Base-by-base conservation (phyloP, 257 asterid genomes). In the Pogostemon cablin region DNA sequence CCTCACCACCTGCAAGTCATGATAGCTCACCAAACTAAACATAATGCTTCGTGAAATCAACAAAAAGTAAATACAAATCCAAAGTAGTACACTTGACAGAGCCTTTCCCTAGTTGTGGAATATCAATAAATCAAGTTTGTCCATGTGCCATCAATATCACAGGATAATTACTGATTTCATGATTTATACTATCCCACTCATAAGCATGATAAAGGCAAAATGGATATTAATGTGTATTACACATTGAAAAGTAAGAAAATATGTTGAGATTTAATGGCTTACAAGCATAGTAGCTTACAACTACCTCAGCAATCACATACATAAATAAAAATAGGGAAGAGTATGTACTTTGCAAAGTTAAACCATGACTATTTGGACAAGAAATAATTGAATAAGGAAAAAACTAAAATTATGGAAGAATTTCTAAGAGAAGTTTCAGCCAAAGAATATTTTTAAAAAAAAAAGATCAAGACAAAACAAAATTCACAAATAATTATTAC, bases 1-100 rank as follows among this genome's bases (percentile, higher is more conserved):
- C 85, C 86, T 95, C 99, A 75, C 98, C 98, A 65, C 99, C 98
- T 91, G 85, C 77, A 84, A 54, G 62, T 63, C 64, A 75, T 48
- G 65, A 75, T 72, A 56, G 47, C 54, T 52, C 62, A 34, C 70
- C 56, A 64, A 68, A 48, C 10, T 42, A 72, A 61, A 11, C 10
- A 52, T 52, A 39, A n/a, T 44, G 8, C n/a, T 62, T 69, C 35
- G 4, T 49, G 61, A 66, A 42, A 72, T 15, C 12, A 41, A 15
- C 39, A 40, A 25, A 46, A 48, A 39, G 43, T 34, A 39, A 62
- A 56, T 57, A 25, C 32, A 25, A 25, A 25, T 25, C 32, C 1
- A 42, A 38, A 52, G 4, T 47, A 68, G 54, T 48, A 53, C 20
- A 58, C 37, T 38, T 52, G 41, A 35, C 39, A 42, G 46, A 65